A percentile compares a stretch with the other conserved stretches of the same genome.
Evolutionary conservation across 176 grass and related monocot genomes (phyloP).

Genomic region (Poa pratensis): DNA sequence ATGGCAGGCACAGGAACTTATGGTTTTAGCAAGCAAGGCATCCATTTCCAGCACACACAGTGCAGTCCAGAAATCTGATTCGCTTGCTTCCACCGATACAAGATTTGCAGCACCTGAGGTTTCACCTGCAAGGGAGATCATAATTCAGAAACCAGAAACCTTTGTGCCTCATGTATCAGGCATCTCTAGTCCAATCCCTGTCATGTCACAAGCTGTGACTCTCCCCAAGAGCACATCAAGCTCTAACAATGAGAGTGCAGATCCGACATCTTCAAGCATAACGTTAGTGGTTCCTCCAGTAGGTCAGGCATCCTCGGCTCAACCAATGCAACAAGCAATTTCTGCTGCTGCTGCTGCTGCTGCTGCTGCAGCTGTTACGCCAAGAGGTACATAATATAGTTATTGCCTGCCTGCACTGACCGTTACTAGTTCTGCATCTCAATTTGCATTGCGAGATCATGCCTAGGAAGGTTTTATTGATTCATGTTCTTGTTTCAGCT

Average conservation of each 20-base stretch:
- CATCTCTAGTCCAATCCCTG: slow-evolving; percentile 44
- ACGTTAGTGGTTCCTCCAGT: slow-evolving; percentile 28
- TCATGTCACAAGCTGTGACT: slow-evolving; percentile 38
- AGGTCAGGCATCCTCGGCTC: slow-evolving; percentile 41
- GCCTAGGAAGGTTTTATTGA: neutral
- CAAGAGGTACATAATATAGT: slow-evolving; percentile 69
- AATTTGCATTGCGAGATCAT: neutral
- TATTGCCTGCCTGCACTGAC: neutral
- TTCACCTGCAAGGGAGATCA: slow-evolving; percentile 48
- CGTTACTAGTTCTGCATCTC: neutral
- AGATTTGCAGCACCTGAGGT: slow-evolving; percentile 48
- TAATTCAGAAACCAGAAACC: slow-evolving; percentile 35
- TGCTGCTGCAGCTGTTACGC: slow-evolving; percentile 33
- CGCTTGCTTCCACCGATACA: slow-evolving; percentile 1
- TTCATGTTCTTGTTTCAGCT: slow-evolving; percentile 54
- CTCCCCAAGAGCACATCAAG: slow-evolving; percentile 47
- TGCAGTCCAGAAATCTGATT: slow-evolving; percentile 29
- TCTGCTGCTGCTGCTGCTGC: slow-evolving; percentile 36
- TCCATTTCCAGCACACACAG: slow-evolving; percentile 42
- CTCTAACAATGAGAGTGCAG: slow-evolving; percentile 47
- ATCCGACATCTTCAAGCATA: slow-evolving; percentile 37
- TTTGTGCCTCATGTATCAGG: slow-evolving; percentile 34
- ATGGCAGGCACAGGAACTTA: slow-evolving; percentile 67
- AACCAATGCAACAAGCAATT: slow-evolving; percentile 33
- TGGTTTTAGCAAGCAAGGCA: slow-evolving; percentile 74